A percentile compares a stretch with the other conserved stretches of the same genome.
phyloP scores from a whole-genome alignment of 2,329 filamentous ascomycete genomes.

The Aspergillus oerlinghausenensis region DNA sequence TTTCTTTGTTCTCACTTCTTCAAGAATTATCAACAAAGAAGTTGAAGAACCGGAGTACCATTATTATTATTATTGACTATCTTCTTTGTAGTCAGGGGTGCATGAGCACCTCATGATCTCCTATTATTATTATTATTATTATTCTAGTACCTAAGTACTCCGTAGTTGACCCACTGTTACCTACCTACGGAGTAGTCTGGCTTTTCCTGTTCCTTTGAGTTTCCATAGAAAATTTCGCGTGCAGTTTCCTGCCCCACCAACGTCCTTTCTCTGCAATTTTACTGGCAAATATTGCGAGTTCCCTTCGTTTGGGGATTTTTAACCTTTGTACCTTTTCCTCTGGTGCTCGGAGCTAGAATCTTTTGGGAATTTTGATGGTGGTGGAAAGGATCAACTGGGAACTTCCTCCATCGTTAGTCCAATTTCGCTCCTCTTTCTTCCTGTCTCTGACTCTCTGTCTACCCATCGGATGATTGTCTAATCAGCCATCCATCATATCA shows the following conservation, averaged over 20 bases:
- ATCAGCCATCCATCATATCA: background rate
- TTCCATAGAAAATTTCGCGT: background rate
- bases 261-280: background rate
- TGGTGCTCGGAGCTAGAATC: background rate
- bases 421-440: background rate
- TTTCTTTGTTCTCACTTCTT: background rate
- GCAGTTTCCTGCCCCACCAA: background rate
- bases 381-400: background rate
- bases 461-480: background rate
- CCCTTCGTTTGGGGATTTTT: background rate
- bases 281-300: background rate
- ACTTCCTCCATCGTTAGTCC: background rate
- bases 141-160: background rate
- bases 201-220: too few relatives aligned
- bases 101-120: background rate
- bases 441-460: background rate
- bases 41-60: background rate
- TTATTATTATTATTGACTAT: too few relatives aligned
- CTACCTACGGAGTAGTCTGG: too few relatives aligned
- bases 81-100: background rate
- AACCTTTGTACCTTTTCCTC: background rate
- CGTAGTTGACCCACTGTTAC: background rate
- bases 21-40: background rate
- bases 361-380: background rate
- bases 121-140: background rate